Conservation (phyloP, 352 stramenopile genomes). For the Pythium apleroticum region DNA sequence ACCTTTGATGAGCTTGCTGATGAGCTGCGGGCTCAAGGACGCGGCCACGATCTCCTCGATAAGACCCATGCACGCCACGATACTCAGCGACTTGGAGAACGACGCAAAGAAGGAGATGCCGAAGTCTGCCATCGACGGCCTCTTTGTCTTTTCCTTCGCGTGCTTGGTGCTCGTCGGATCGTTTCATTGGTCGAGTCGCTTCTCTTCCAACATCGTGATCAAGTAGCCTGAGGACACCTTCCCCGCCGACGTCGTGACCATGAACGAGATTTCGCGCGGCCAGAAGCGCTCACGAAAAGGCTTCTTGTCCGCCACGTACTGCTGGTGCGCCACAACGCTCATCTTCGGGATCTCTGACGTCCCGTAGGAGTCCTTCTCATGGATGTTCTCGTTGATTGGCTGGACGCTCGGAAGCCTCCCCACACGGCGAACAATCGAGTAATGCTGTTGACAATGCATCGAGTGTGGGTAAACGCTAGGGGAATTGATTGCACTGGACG, state of each 20-base stretch:
- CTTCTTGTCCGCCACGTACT: slow-evolving; percentile 83
- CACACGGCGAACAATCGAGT: too few relatives aligned
- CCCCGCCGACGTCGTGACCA: slow-evolving; percentile 49
- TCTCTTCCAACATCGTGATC: slow-evolving; percentile 63
- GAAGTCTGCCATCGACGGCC: slow-evolving; percentile 59
- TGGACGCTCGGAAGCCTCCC: too few relatives aligned
- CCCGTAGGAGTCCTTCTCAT: too few relatives aligned
- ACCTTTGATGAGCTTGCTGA: slow-evolving; percentile 85
- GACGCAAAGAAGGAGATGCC: slow-evolving; percentile 44
- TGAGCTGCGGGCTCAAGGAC: slow-evolving; percentile 49
- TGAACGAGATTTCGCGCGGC: slow-evolving; percentile 60
- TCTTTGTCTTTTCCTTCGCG: slow-evolving; percentile 41
- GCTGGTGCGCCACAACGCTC: slow-evolving; percentile 54
- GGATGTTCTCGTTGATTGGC: too few relatives aligned
- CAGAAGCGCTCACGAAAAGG: slow-evolving; percentile 81
- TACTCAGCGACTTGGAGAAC: slow-evolving; percentile 76
- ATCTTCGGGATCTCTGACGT: slow-evolving; percentile 24
- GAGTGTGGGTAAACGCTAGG: too few relatives aligned
- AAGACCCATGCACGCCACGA: slow-evolving; percentile 70
- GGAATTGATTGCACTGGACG: slow-evolving; percentile 3
- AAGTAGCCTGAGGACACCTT: slow-evolving; percentile 76
- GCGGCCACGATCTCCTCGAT: slow-evolving; percentile 63
- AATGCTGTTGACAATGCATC: too few relatives aligned
- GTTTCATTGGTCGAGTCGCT: slow-evolving; percentile 52
- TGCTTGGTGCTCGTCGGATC: slow-evolving; percentile 31